Percentiles rank a stretch among this genome's conserved stretches.
Conservation (phyloP, 768 basidiomycete species). For the Pulveroboletus sp. region DNA sequence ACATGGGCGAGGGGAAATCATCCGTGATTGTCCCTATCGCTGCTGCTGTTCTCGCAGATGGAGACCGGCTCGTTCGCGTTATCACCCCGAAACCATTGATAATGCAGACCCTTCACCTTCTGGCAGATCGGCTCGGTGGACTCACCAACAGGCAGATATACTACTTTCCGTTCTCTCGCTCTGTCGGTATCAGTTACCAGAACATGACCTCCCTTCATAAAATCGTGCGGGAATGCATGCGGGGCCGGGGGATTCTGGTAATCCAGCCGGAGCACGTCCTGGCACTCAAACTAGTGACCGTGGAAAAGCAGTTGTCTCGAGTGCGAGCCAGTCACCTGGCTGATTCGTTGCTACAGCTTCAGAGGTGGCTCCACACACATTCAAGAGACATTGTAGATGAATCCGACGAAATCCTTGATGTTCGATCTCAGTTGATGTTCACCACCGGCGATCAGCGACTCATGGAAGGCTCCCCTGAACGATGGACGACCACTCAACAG, state of each 20-base stretch:
- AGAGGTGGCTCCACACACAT: constrained; percentile 18
- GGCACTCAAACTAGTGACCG: constrained; percentile 42
- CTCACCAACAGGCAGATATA: constrained; percentile 44
- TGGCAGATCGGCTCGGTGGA: constrained; percentile 39
- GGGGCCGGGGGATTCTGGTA: too few species aligned
- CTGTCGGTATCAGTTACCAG: constrained; percentile 15
- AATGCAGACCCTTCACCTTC: constrained; percentile 43
- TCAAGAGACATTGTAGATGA: constrained; percentile 20
- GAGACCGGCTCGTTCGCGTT: constrained; percentile 40
- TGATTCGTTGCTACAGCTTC: constrained; percentile 18
- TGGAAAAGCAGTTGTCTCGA: constrained; percentile 29
- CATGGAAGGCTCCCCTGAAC: constrained; percentile 39
- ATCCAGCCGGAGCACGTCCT: constrained; percentile 51
- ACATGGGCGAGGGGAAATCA: constrained; percentile 59
- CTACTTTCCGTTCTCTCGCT: constrained; percentile 46
- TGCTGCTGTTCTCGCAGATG: constrained; percentile 32
- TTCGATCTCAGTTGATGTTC: too few species aligned
- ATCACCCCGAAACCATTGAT: constrained; percentile 44
- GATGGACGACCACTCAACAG: constrained; percentile 41
- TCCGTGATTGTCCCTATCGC: constrained; percentile 45
- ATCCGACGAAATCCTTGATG: constrained; percentile 28
- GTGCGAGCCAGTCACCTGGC: constrained; percentile 20
- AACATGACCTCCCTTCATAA: constrained; percentile 17
- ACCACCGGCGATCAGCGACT: constrained; percentile 32
- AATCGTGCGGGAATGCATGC: constrained; percentile 37